Percentiles rank a stretch among this genome's conserved stretches.
Conservation (phyloP, 2,329 filamentous ascomycete genomes). For the Aspergillus melleus region DNA sequence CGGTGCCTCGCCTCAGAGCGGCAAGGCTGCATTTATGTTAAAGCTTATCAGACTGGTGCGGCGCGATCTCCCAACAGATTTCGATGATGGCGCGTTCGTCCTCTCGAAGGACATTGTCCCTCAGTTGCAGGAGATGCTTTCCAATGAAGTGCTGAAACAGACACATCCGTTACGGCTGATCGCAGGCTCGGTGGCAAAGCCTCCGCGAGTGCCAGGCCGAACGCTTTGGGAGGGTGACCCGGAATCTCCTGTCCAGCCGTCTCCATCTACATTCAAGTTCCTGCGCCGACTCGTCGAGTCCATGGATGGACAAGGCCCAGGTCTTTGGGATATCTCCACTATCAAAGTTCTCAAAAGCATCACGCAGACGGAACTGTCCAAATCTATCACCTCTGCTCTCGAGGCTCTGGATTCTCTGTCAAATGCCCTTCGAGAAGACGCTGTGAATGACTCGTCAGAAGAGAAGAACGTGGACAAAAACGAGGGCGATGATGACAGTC, state of each 20-base stretch:
- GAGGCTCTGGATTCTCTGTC: slow-evolving; percentile 19
- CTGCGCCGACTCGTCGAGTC: slow-evolving; percentile 62
- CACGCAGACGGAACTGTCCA: slow-evolving; percentile 52
- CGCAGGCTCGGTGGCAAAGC: slow-evolving; percentile 47
- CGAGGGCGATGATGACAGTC: slow-evolving; percentile 2
- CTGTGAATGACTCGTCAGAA: slow-evolving; percentile 4
- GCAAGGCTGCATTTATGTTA: slow-evolving; percentile 63
- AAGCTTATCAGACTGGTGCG: slow-evolving; percentile 75
- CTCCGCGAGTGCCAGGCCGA: slow-evolving; percentile 58
- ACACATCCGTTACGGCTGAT: slow-evolving; percentile 45
- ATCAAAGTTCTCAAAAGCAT: slow-evolving; percentile 63
- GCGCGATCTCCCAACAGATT: slow-evolving; percentile 57
- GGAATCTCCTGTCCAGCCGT: slow-evolving; percentile 74
- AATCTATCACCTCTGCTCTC: slow-evolving; percentile 21
- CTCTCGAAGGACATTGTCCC: slow-evolving; percentile 65
- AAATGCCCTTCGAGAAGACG: not conserved
- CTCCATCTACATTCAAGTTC: slow-evolving; percentile 70
- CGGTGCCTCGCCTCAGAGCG: slow-evolving; percentile 48
- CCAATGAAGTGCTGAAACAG: slow-evolving; percentile 50
- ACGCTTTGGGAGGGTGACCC: slow-evolving; percentile 80
- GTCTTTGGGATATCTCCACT: slow-evolving; percentile 77
- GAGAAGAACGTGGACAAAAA: not conserved
- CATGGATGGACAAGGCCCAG: slow-evolving; percentile 71
- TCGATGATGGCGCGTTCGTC: slow-evolving; percentile 39
- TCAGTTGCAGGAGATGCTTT: slow-evolving; percentile 64